phyloP scores from a whole-genome alignment of 2,329 filamentous ascomycete species.

The Ambrosiella cleistominuta region DNA sequence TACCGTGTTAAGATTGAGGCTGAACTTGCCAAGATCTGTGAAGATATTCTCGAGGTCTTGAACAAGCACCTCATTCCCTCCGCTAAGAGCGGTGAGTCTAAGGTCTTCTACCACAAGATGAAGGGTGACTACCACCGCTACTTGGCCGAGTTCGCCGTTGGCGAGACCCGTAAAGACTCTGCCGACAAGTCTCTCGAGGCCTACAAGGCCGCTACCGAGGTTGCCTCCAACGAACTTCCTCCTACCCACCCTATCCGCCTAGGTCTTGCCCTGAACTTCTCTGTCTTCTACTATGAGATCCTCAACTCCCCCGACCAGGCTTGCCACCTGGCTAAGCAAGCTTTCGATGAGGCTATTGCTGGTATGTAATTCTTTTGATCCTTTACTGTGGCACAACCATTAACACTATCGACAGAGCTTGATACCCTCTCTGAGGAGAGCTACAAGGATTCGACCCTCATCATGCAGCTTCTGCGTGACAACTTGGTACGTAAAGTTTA shows the following conservation, averaged over 20 bases:
- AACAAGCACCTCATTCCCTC: conserved; percentile 88
- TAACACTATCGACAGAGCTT: conserved; percentile 46
- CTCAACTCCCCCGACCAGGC: conserved; percentile 95
- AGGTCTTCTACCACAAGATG: conserved; percentile 99
- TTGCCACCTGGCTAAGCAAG: conserved; percentile 97
- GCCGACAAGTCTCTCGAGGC: conserved; percentile 90
- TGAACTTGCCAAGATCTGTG: conserved; percentile 93
- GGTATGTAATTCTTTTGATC: conserved; percentile 22
- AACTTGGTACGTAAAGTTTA: conserved; percentile 52
- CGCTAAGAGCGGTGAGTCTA: conserved; percentile 88
- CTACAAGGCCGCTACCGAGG: conserved; percentile 93
- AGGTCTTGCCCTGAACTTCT: conserved; percentile 96
- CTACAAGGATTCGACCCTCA: conserved; percentile 97
- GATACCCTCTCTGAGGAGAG: conserved; percentile 95
- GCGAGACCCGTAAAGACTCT: conserved; percentile 87
- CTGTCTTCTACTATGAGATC: conserved; percentile 99
- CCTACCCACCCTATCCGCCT: conserved; percentile 97
- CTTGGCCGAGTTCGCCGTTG: conserved; percentile 88
- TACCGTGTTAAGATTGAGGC: conserved; percentile 97
- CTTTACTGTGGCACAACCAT: conserved; percentile 5
- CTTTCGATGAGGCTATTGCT: conserved; percentile 95
- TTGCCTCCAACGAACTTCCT: conserved; percentile 92
- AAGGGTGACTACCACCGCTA: conserved; percentile 99
- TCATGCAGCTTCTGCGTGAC: conserved; percentile 96
- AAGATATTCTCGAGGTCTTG: conserved; percentile 89